A percentile compares a stretch with the other conserved stretches of the same genome.
These are phyloP conservation scores for Amoeboaphelidium protococcarum DNA, from an alignment of 371 early-diverging fungal genomes.

Conservation along the genomic window DNA sequence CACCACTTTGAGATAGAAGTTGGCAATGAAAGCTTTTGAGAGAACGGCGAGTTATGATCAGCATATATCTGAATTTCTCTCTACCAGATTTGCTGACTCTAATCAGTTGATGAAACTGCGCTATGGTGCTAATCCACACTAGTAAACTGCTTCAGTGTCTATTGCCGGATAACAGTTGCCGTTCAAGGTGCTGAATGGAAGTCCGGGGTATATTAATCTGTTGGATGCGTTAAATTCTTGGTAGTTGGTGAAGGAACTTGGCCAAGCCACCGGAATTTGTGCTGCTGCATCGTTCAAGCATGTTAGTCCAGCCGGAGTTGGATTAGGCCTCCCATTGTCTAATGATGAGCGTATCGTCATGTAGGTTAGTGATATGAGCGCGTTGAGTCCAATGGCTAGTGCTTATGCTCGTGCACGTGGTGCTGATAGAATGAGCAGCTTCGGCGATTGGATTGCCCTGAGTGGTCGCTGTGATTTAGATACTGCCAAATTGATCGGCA, in stretches of 20 bases:
- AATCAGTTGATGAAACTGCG: conserved; percentile 52
- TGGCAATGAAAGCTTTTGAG: conserved; percentile 48
- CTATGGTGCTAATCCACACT: conserved; percentile 94
- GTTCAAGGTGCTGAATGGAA: conserved; percentile 60
- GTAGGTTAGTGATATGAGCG: conserved; percentile 6
- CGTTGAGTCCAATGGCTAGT: conserved; percentile 34
- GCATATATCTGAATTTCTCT: conserved; percentile 77
- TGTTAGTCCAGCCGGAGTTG: conserved; percentile 91
- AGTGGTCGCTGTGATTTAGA: conserved; percentile 60
- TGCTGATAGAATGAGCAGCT: conserved; percentile 92
- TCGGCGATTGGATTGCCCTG: conserved; percentile 90
- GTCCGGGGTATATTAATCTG: conserved; percentile 92
- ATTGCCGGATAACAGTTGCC: conserved; percentile 52
- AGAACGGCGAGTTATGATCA: conserved; percentile 85
- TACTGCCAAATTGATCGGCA: conserved; percentile 80
- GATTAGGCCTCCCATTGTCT: conserved; percentile 55
- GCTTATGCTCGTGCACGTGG: conserved; percentile 73
- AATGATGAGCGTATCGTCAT: conserved; percentile 52
- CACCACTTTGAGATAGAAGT: conserved; percentile 15
- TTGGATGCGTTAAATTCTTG: conserved; percentile 86
- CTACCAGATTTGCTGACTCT: conserved; percentile 14
- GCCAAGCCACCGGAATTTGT: conserved; percentile 32
- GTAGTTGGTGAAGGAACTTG: conserved; percentile 82
- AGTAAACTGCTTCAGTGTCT: conserved; percentile 82
- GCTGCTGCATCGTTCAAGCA: conserved; percentile 97